These are phyloP conservation scores for Pichia gijzeniarum DNA, from an alignment of 805 yeast genomes.

Conservation along the genomic window DNA sequence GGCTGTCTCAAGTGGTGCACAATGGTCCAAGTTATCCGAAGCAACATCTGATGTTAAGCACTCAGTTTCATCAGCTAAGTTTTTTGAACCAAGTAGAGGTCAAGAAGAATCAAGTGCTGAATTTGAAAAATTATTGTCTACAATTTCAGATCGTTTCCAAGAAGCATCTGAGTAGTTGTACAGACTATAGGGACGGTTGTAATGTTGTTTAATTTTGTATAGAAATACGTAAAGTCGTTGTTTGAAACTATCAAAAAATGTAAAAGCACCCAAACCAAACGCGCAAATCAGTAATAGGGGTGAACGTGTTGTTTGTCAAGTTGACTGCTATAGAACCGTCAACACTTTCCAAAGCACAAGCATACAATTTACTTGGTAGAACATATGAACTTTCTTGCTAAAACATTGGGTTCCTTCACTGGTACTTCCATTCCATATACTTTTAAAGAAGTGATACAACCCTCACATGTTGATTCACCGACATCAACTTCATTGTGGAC, in stretches of 20 bases:
- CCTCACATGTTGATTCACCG: conserved; percentile 21
- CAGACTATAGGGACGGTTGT: not conserved
- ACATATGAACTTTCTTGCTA: conserved; percentile 62
- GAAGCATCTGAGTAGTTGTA: conserved; percentile 77
- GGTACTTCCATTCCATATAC: conserved; percentile 55
- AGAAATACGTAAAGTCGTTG: not conserved
- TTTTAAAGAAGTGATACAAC: conserved; percentile 37
- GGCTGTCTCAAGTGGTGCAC: conserved; percentile 88
- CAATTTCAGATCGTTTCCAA: conserved; percentile 85
- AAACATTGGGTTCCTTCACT: conserved; percentile 54
- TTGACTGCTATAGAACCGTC: too few species aligned
- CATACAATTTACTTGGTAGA: too few species aligned
- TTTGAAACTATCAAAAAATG: too few species aligned
- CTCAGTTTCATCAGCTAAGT: conserved; percentile 88
- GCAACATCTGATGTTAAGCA: conserved; percentile 89
- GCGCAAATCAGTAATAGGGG: too few species aligned
- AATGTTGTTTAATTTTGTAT: conserved; percentile 6
- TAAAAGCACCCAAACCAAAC: too few species aligned
- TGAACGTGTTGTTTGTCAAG: too few species aligned
- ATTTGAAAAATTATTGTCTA: conserved; percentile 67
- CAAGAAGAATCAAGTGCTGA: conserved; percentile 68
- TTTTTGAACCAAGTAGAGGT: conserved; percentile 93
- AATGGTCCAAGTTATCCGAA: conserved; percentile 89
- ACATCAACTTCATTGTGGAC: conserved; percentile 47
- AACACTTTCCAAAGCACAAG: too few species aligned